Evolutionary conservation across 2,329 filamentous ascomycete genomes (phyloP), one percentile per base, ranked within the genome.

Genomic region (Sporothrix sp.): DNA sequence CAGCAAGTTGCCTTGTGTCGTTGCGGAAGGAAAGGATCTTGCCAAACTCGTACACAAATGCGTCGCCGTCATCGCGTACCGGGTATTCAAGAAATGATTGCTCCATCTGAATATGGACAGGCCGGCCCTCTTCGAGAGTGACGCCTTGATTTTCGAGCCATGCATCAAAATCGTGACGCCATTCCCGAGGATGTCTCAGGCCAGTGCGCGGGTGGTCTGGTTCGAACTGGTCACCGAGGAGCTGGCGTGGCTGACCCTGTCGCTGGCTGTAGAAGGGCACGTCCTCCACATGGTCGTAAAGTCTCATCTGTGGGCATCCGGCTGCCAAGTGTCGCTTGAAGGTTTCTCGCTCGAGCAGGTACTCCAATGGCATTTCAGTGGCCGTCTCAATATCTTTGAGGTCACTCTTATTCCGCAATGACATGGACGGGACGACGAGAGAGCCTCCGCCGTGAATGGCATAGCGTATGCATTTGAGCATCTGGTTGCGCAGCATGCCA

Each of bases 391-490:
- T 65, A 25, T 65, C 62, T 33, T 58, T 53, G 1, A 64, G 56
- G 49, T 67, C 58, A 13, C 56, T 58, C 13, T 62, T 58, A 46
- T 66, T 65, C 28, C 66, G 62, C 39, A 65, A 46, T 1, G 61
- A 58, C 55, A 69, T 68, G 1, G 63, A 63, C 2, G 67, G 67
- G 2, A 69, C 35, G 3, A 68, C 66, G 1, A 68, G 36, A 0
- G 62, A 61, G 32, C 57, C 67, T 7, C 67, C 67, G 25, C 59
- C 66, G 42, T 61, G 59, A 38, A 69, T 69, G 4, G 67, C 64
- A 47, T 67, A 70, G 16, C 67, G 62, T 5, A 69, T 60, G 55
- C 67, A 70, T 44, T 67, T 68, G 3, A 70, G 56, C 18, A 70
- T 67, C 54, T 67, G 66, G 51, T 68, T 67, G 25, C 67, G 61